These are phyloP conservation scores for Amaranthus hypochondriacus DNA, from an alignment of 148 eudicot species.

Conservation along the genomic window DNA sequence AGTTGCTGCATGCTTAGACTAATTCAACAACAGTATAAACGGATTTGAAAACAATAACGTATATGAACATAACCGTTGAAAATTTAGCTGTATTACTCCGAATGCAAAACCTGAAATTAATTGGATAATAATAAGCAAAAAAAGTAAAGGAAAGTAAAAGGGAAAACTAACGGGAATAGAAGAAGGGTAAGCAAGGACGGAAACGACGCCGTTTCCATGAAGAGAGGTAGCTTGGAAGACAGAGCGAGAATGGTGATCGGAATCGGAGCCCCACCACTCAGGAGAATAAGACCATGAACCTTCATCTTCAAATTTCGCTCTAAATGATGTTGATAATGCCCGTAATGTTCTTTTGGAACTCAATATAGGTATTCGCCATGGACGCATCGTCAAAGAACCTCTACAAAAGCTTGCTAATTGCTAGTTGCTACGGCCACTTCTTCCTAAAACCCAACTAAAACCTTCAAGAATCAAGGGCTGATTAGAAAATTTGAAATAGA, in stretches of 20 bases:
- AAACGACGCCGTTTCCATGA: slow-evolving; percentile 82
- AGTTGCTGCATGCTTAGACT: no score
- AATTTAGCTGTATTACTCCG: no score
- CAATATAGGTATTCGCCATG: slow-evolving; percentile 24
- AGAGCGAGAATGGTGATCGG: slow-evolving; percentile 32
- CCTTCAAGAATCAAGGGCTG: neutral
- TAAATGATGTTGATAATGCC: slow-evolving; percentile 36
- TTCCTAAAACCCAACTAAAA: slow-evolving; percentile 8
- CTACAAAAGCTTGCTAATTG: neutral
- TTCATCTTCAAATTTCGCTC: slow-evolving; percentile 49
- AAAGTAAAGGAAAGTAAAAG: neutral
- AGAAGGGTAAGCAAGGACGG: slow-evolving; percentile 75
- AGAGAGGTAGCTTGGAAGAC: slow-evolving; percentile 50
- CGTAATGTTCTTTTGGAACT: slow-evolving; percentile 25
- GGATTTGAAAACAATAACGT: no score
- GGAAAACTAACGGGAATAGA: slow-evolving; percentile 49
- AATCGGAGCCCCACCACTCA: slow-evolving; percentile 71
- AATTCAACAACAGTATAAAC: no score
- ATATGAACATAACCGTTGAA: no score
- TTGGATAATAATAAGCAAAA: no score
- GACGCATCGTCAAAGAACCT: slow-evolving; percentile 8
- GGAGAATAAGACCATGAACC: slow-evolving; percentile 83
- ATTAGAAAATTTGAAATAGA: no score
- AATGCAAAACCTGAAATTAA: no score
- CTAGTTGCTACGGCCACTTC: neutral